A percentile compares a stretch with the other conserved stretches of the same genome.
These are phyloP conservation scores for Phlebopus sp. DNA, from an alignment of 1,284 basidiomycete species.

Conservation along the genomic window DNA sequence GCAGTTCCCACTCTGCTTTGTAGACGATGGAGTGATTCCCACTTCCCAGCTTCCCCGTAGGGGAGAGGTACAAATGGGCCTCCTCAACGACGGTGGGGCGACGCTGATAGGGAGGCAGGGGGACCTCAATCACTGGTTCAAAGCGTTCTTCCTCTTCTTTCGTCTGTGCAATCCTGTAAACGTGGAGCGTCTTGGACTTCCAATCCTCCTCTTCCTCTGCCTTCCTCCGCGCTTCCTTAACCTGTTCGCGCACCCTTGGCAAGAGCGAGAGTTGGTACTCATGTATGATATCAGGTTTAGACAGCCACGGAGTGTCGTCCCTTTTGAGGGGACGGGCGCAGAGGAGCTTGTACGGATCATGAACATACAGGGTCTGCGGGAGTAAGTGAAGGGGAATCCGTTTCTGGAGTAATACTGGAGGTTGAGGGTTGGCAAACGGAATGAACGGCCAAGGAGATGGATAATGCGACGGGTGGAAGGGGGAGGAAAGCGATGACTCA, in stretches of 20 bases:
- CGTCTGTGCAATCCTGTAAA: slow-evolving; percentile 18
- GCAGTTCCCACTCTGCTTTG: slow-evolving; percentile 41
- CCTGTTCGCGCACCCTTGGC: neutral
- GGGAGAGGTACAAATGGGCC: slow-evolving; percentile 42
- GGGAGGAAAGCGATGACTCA: slow-evolving; percentile 14
- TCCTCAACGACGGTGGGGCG: slow-evolving; percentile 23
- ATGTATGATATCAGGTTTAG: slow-evolving; percentile 18
- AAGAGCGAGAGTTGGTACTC: slow-evolving; percentile 15
- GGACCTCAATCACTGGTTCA: slow-evolving; percentile 23
- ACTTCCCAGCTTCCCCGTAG: slow-evolving; percentile 28
- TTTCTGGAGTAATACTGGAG: slow-evolving; percentile 24
- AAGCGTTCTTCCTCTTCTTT: slow-evolving; percentile 13
- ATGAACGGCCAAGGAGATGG: slow-evolving; percentile 35
- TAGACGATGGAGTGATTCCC: slow-evolving; percentile 44
- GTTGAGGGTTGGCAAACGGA: slow-evolving; percentile 22
- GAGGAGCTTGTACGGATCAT: slow-evolving; percentile 26
- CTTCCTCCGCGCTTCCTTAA: neutral
- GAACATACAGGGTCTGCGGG: slow-evolving; percentile 29
- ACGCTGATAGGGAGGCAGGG: slow-evolving; percentile 17
- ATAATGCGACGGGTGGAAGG: slow-evolving; percentile 31
- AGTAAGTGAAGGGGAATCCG: slow-evolving; percentile 33
- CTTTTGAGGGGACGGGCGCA: neutral
- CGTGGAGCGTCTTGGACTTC: slow-evolving; percentile 15
- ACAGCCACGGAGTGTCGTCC: slow-evolving; percentile 15
- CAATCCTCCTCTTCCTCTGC: slow-evolving; percentile 13